Conservation (phyloP, 1,139 yeast genomes). For the Geotrichum siamense region DNA sequence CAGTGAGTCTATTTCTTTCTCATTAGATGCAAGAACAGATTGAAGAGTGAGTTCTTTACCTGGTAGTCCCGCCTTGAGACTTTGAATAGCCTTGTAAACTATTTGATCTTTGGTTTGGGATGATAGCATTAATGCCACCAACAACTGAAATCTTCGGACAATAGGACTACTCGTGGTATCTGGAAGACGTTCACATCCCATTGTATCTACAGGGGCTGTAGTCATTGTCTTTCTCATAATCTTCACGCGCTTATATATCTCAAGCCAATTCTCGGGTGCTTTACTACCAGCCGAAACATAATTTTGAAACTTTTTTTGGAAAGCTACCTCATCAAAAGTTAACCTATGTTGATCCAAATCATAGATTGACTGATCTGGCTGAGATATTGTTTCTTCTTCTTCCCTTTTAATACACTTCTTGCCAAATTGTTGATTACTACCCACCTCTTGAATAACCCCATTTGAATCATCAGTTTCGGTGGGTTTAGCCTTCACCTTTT, state of each 20-base stretch:
- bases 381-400: too few species aligned
- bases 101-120: conserved; percentile 91
- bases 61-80: conserved; percentile 42
- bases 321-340: conserved; percentile 11
- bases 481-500: too few species aligned
- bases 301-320: conserved; percentile 4
- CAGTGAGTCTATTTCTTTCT: conserved; percentile 51
- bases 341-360: conserved; percentile 5
- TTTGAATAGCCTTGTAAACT: conserved; percentile 64
- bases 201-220: conserved; percentile 75
- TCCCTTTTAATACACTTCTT: too few species aligned
- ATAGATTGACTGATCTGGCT: not conserved
- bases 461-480: too few species aligned
- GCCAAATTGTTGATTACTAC: too few species aligned
- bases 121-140: conserved; percentile 77
- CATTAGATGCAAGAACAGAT: conserved; percentile 45
- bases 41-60: conserved; percentile 31
- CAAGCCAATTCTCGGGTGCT: conserved; percentile 30
- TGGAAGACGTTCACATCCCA: conserved; percentile 82
- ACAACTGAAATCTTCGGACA: conserved; percentile 60
- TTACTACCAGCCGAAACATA: conserved; percentile 8
- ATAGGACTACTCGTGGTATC: conserved; percentile 31
- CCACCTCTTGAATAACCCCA: too few species aligned
- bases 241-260: conserved; percentile 55
- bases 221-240: conserved; percentile 53